phyloP scores from a whole-genome alignment of 768 basidiomycete genomes.

The Gautieria morchelliformis region DNA sequence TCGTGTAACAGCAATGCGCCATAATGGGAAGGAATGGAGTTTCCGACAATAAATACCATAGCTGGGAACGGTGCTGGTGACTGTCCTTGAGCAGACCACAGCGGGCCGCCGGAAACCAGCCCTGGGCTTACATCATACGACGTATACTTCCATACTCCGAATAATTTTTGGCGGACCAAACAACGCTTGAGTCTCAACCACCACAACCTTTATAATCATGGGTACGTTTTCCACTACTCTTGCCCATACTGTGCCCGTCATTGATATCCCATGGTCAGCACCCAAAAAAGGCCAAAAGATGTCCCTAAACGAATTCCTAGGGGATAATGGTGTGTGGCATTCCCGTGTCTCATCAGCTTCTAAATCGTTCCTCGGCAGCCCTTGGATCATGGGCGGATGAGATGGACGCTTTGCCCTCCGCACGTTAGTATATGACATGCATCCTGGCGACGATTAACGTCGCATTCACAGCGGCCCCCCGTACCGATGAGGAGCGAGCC shows the following conservation, averaged over 20 bases:
- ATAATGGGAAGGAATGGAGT: too few species aligned
- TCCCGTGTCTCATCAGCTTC: not conserved
- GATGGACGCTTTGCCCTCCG: constrained; percentile 87
- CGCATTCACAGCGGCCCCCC: constrained; percentile 47
- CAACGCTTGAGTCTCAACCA: not conserved
- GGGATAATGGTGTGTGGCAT: constrained; percentile 59
- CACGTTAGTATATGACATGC: constrained; percentile 53
- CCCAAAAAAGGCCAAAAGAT: constrained; percentile 93
- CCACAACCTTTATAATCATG: constrained; percentile 4
- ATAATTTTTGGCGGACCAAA: constrained; percentile 2
- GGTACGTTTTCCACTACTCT: not conserved
- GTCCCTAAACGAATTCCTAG: constrained; percentile 86
- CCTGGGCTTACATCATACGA: constrained; percentile 1
- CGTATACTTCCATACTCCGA: constrained; percentile 2
- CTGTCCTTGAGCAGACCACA: too few species aligned
- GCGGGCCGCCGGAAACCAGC: too few species aligned
- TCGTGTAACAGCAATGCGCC: too few species aligned
- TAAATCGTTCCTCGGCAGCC: constrained; percentile 33
- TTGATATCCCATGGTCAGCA: constrained; percentile 34
- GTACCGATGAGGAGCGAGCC: constrained; percentile 56
- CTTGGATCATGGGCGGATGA: constrained; percentile 98
- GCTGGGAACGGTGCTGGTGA: too few species aligned
- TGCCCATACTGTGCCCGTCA: not conserved
- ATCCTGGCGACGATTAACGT: constrained; percentile 1
- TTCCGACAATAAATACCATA: too few species aligned